phyloP scores from a whole-genome alignment of 164 flowering plant species.

The Taxillus chinensis region DNA sequence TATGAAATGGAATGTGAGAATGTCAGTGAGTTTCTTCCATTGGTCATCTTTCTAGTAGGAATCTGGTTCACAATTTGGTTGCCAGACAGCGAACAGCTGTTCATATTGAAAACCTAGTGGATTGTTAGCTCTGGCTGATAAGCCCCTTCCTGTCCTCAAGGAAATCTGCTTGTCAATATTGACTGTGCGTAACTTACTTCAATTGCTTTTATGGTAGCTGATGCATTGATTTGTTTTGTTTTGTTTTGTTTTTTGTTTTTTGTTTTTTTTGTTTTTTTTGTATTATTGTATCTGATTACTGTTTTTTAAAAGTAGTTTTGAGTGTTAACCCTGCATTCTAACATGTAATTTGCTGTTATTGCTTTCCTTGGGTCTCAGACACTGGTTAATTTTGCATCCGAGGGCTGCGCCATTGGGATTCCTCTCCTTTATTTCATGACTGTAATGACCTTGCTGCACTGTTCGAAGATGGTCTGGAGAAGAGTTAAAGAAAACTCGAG shows the following conservation, averaged over 20 bases:
- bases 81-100: too few relatives aligned
- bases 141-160: too few relatives aligned
- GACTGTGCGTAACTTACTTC: not conserved
- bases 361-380: conserved; percentile 37
- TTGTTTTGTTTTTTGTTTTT: too few relatives aligned
- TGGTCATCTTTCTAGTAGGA: too few relatives aligned
- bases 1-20: not conserved
- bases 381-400: conserved; percentile 56
- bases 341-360: not conserved
- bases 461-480: conserved; percentile 66
- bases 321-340: not conserved
- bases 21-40: not conserved
- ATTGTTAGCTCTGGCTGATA: too few relatives aligned
- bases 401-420: conserved; percentile 73
- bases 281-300: not conserved
- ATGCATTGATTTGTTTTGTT: too few relatives aligned
- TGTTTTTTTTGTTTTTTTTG: too few relatives aligned
- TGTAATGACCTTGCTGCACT: conserved; percentile 47
- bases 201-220: not conserved
- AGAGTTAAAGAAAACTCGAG: conserved; percentile 39
- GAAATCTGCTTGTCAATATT: not conserved
- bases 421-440: conserved; percentile 66
- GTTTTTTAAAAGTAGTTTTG: not conserved
- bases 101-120: too few relatives aligned
- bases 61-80: too few relatives aligned